Base-by-base conservation (phyloP, 768 basidiomycete species). In the Pholiota molesta region DNA sequence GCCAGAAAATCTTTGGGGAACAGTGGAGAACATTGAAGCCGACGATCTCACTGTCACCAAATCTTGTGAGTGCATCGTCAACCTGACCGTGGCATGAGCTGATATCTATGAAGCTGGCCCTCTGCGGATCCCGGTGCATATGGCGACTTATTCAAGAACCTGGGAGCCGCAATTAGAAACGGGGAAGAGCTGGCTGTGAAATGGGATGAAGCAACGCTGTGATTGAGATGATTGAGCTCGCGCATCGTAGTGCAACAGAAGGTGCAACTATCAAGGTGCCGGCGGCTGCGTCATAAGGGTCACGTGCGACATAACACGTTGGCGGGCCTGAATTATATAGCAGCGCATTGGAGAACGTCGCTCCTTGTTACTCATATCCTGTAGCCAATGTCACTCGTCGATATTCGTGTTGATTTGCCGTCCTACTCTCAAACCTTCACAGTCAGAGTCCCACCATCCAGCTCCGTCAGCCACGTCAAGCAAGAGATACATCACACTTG, bases 171-270 rank as follows among this genome's bases (percentile, higher is more conserved):
- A 6, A 89, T 94, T 59, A 78, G 86, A 33, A 73, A 81, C 26
- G 81, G 80, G 3, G 80, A 77, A 7, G 80, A 83, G 55, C 80
- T 79, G 37, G 80, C 78, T 7, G 85, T 95, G 47, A 91, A 86
- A 72, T 93, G 91, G 82, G 84, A 86, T 66, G 86, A 94, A 71
- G 86, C 90, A 0, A 83, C 84, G 74, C 80, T 7, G 89, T 91
- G 9, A 86, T 95, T 65, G 84, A 90, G 75, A 80, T 95, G 71
- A 85, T 94, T 66, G 91, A 94, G 74, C 77, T 91, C 10, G 91
- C 89, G 8, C 79, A 85, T 69, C 73, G 83, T 73, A 90, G 90
- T 65, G 83, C 89, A 14, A 81, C 74, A 64, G 86, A 90, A 69
- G 87, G 87, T 9, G 65, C 63, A 33, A 81, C 78, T 1, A 59